These are phyloP conservation scores for Pythium aristosporum DNA, from an alignment of 352 stramenopile genomes.

Conservation along the genomic window DNA sequence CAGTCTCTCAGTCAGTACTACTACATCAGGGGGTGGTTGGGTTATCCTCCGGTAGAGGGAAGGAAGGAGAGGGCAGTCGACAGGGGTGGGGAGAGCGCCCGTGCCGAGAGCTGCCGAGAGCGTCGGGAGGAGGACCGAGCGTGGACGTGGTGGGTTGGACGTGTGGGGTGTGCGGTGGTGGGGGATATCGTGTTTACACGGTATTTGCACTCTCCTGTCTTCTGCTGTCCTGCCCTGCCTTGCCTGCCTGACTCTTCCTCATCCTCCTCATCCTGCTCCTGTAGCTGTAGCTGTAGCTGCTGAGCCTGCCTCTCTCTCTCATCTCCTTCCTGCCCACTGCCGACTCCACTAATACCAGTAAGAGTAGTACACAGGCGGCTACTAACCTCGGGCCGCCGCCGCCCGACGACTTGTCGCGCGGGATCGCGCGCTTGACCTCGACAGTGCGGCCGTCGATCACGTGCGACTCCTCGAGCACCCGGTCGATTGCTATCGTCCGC, in stretches of 20 bases:
- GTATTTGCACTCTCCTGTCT: conserved; percentile 11
- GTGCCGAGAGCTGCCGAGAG: not conserved
- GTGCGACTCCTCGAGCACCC: conserved; percentile 84
- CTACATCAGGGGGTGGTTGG: too few species aligned
- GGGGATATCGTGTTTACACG: conserved; percentile 19
- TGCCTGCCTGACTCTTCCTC: conserved; percentile 4
- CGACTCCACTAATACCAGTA: conserved; percentile 19
- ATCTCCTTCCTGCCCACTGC: conserved; percentile 30
- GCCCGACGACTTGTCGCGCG: conserved; percentile 71
- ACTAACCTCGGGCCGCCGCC: conserved; percentile 69
- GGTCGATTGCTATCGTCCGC: conserved; percentile 62
- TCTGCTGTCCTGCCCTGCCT: conserved; percentile 8
- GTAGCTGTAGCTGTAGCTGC: not conserved
- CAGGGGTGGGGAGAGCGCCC: not conserved
- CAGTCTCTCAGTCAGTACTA: conserved; percentile 20
- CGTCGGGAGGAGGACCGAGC: conserved; percentile 1
- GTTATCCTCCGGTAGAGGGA: not conserved
- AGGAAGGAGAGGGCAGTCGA: conserved; percentile 4
- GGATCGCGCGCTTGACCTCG: conserved; percentile 92
- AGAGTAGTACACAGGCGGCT: conserved; percentile 17
- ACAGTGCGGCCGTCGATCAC: conserved; percentile 89
- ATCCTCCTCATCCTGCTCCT: not conserved
- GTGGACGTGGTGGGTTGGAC: not conserved
- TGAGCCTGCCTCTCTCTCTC: conserved; percentile 14
- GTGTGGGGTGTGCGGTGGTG: not conserved